A percentile compares a stretch with the other conserved stretches of the same genome.
Conservation (phyloP, 345 rosid species). For the Sisymbrium irio region DNA sequence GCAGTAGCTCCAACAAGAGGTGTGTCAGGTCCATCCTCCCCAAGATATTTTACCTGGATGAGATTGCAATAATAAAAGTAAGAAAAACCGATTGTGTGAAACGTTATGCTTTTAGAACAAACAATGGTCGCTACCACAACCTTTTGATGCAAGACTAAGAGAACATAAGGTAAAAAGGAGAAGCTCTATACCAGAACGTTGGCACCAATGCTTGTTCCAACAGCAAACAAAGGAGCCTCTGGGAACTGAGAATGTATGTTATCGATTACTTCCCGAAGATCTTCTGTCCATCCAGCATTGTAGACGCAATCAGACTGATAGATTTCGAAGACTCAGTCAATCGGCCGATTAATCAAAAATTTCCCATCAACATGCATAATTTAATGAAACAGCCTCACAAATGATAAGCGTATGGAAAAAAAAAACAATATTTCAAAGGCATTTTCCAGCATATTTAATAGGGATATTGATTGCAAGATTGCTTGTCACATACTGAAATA, state of each 20-base stretch:
- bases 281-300: constrained; percentile 96
- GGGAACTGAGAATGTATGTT: constrained; percentile 66
- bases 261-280: constrained; percentile 50
- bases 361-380: not conserved
- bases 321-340: not conserved
- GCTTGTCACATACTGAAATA: not conserved
- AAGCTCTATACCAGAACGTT: constrained; percentile 61
- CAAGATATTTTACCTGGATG: constrained; percentile 89
- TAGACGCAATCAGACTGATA: constrained; percentile 86
- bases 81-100: not conserved
- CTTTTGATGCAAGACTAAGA: not conserved
- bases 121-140: not conserved
- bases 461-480: not conserved
- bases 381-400: not conserved
- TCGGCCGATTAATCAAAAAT: not conserved
- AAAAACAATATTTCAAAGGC: not conserved
- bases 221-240: constrained; percentile 72
- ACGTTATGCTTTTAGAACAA: not conserved
- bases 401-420: not conserved
- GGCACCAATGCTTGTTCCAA: constrained; percentile 96
- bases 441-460: not conserved
- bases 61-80: not conserved
- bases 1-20: constrained; percentile 85
- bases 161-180: not conserved
- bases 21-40: constrained; percentile 68